Base-by-base conservation (phyloP, 23 red algal species). In the Gracilaria caudata region DNA sequence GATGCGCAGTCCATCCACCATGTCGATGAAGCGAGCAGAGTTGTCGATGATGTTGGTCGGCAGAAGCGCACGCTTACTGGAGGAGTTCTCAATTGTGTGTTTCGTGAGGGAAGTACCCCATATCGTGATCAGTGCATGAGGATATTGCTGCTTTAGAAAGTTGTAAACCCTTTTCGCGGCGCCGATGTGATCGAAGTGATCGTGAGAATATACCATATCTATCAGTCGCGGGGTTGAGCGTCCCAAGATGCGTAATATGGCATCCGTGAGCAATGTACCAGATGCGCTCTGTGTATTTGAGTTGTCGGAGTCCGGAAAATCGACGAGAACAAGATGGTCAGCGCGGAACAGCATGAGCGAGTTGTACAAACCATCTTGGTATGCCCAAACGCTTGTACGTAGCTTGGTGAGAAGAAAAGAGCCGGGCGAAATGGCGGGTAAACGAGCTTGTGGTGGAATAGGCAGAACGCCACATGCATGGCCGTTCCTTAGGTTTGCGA, bases 121-220 rank as follows among this genome's bases (percentile, higher is more conserved):
- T 3, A 90, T 29, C 21, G 29, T 4, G 4, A 90, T 56, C 86
- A 43, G 46, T 64, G 41, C 21, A 0, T 26, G 9, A 0, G 86
- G 73, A 39, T 90, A 55, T 24, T 6, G 24, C 2, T 40, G 8
- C 1, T 26, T 16, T 17, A 90, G 17, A 58, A 77, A 76, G 7
- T 59, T 34, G 3, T 51, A 33, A 0, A 90, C 45, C 16, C 16
- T 24, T 2, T 32, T 36, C 4, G 86, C 47, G 16, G 58, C 34
- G 16, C 86, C 86, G 36, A 90, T 90, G 41, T 90, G 86, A 28
- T 90, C 86, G 14, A 90, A 66, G 17, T 90, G 86, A 9, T 37
- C 55, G n/a, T 90, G 86, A 5, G 86, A 81, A 43, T 90, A 90
- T 6, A 90, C 20, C 24, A 90, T 44, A 34, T 82, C 59, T 19